Evolutionary conservation across 108 stramenopile species (phyloP), one percentile per base, ranked within the genome.

Genomic region (Seminavis robusta): DNA sequence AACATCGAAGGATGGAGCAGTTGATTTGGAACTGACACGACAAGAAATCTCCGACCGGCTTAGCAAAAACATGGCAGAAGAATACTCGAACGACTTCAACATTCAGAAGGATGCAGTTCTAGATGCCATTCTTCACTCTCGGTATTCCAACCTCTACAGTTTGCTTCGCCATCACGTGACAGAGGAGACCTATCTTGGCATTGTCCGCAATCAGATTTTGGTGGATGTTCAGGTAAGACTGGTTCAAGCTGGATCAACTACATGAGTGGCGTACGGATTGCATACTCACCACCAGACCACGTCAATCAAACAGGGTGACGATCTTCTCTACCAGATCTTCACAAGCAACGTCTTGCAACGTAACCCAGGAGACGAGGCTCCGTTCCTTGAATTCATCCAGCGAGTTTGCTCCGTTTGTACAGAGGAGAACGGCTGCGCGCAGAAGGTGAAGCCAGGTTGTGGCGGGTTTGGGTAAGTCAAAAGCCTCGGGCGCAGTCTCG

Each of bases 381-480:
- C 94, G 3, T 95, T 95, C 63, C 71, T 92, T 34, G 94, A 95
- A 63, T 92, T 88, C 53, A 95, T 95, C 27, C 88, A 95, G 47
- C 63, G 94, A 27, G 94, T 92, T 0, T 95, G 94, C 68, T 76
- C 82, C 8, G 70, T 84, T 48, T 74, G 79, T 44, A 21, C 50
- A 4, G 77, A 73, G 8, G 72, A 71, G n/a, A 67, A 77, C 52
- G 86, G 90, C 0, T 84, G 80, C 52, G 76, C 80, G 1, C 56
- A 56, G 30, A 47, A 63, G 30, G 50, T 90, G 15, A 88, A 83
- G 50, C 82, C 94, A 5, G 90, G 90, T 5, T 94, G 93, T 60
- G 93, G 93, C 7, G 93, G 93, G 8, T 90, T 90, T 52, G 88
- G 91, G 72, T 65, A 41, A 71, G 63, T 45, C n/a, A 10, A 24